Evolutionary conservation across 2,329 filamentous ascomycete genomes (phyloP), one percentile per base, ranked within the genome.

Genomic region (Teratosphaeria epicoccoides): DNA sequence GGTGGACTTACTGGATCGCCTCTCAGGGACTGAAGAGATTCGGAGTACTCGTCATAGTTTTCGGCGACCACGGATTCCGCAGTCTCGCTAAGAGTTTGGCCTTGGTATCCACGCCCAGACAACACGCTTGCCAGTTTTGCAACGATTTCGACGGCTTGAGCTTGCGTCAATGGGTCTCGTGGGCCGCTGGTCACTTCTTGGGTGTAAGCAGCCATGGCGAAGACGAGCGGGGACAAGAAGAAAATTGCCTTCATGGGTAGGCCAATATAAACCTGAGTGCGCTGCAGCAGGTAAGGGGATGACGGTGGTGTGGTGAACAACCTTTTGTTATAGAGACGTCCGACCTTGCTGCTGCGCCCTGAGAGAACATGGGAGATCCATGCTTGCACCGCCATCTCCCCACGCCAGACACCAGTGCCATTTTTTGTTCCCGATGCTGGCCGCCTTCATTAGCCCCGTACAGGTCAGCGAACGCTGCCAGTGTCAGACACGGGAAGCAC

Each of bases 21-120:
- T 24, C 46, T 7, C 12, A 55, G 43, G 2, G 53, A 48, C 6
- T 43, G 49, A 24, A 55, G 49, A 6, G 48, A 51, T 46, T 54
- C 51, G 1, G 51, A 54, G 46, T 24, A 43, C 43, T 54, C 54
- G 6, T n/a, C 24, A 23, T 52, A 55, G 46, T 55, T 33, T 2
- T 51, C 40, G 3, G 54, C 47, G n/a, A 55, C 43, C 6, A 51
- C 26, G 2, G 49, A 40, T 11, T 54, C 14, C 20, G 48, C 48
- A 12, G 49, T 54, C 6, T n/a, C 24, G 26, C 49, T 51, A 11
- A 51, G 40, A n/a, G 24, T 44, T 10, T 47, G 12, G 23, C 20
- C 29, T 29, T 49, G 28, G 28, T 43, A 52, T 11, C 23, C 43
- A n/a, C 44, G 33, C 7, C 46, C 45, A 2, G 51, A 24, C n/a